Conservation (phyloP, 2,329 filamentous ascomycete species). For the Orbilia ellipsospora region DNA sequence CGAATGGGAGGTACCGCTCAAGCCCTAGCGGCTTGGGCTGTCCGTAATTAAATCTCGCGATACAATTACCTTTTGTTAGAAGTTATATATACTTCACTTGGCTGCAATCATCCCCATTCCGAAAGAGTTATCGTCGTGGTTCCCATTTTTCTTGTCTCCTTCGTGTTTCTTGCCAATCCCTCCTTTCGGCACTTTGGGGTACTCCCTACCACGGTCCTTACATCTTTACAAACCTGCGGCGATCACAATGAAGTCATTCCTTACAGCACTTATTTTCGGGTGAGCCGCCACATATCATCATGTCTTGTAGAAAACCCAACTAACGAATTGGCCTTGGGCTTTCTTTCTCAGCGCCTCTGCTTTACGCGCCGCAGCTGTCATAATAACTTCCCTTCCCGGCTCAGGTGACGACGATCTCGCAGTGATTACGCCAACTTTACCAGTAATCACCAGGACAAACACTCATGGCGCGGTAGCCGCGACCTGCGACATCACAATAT, state of each 20-base stretch:
- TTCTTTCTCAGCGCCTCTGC: conserved; percentile 13
- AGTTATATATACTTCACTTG: conserved; percentile 3
- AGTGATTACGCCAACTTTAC: not conserved
- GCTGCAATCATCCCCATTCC: not conserved
- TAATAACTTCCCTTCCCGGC: not conserved
- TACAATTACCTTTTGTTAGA: not conserved
- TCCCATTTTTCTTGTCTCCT: not conserved
- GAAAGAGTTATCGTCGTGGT: conserved; percentile 17
- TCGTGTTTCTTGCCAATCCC: not conserved
- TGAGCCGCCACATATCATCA: not conserved
- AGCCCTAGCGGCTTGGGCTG: conserved; percentile 9
- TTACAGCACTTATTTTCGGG: conserved; percentile 26
- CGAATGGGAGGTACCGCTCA: not conserved
- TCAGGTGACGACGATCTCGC: not conserved
- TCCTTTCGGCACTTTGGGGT: conserved; percentile 17
- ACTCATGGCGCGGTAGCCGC: not conserved
- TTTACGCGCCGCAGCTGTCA: not conserved
- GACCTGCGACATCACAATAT: conserved; percentile 27
- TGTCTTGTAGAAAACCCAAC: not conserved
- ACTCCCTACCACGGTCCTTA: conserved; percentile 19
- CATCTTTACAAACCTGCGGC: not conserved
- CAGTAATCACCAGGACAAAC: not conserved
- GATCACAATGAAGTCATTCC: conserved; percentile 30
- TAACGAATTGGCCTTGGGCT: not conserved
- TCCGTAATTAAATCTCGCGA: not conserved